These are phyloP conservation scores for Sisymbrium irio DNA, from an alignment of 345 rosid species.

Conservation along the genomic window DNA sequence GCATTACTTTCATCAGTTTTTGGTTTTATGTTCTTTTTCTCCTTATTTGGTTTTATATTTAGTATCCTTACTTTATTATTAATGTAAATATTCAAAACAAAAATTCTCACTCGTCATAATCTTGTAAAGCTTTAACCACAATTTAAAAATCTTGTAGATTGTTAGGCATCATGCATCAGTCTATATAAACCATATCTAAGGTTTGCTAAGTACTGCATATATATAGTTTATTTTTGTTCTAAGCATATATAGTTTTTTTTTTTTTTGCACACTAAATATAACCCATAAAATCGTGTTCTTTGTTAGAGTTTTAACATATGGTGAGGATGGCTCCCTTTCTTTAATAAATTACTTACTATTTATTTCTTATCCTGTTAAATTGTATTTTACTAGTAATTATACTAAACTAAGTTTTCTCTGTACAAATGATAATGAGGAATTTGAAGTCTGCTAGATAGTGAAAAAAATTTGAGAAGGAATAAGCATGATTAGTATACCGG, in stretches of 20 bases:
- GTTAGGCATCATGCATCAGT: not conserved
- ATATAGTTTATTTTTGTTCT: too few relatives aligned
- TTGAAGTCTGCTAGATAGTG: not conserved
- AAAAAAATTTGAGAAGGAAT: too few relatives aligned
- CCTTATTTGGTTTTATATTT: too few relatives aligned
- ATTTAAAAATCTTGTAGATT: not conserved
- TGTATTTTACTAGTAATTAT: not conserved
- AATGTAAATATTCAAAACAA: too few relatives aligned
- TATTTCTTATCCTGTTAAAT: not conserved
- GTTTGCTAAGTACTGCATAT: not conserved
- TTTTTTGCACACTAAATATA: not conserved
- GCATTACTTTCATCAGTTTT: not conserved
- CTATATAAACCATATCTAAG: not conserved
- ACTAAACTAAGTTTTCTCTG: not conserved
- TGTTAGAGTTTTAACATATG: not conserved
- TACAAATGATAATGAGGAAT: not conserved
- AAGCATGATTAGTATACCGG: too few relatives aligned
- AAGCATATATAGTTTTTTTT: too few relatives aligned
- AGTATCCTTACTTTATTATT: not conserved
- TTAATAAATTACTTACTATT: not conserved
- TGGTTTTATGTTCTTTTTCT: not conserved
- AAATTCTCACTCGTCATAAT: not conserved
- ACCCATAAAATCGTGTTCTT: not conserved
- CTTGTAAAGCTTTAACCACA: not conserved
- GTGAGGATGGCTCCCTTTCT: not conserved